phyloP scores from a whole-genome alignment of 108 stramenopile genomes.

The Stephanodiscus triporus region DNA sequence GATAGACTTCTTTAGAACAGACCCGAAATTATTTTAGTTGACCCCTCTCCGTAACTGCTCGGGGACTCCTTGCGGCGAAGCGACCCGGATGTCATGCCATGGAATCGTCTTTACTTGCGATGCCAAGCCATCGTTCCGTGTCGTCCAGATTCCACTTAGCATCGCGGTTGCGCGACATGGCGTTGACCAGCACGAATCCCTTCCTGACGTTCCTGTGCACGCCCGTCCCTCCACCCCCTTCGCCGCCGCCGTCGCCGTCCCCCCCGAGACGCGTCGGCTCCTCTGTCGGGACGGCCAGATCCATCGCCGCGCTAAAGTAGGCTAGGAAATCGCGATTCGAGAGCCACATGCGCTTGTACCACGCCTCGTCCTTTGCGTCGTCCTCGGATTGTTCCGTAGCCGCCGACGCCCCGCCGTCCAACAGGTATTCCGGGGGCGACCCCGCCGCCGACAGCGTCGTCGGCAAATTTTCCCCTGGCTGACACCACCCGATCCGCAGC shows the following conservation, averaged over 20 bases:
- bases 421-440: slow-evolving; percentile 43
- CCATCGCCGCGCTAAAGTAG: slow-evolving; percentile 44
- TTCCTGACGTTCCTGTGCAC: slow-evolving; percentile 36
- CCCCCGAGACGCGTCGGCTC: slow-evolving; percentile 32
- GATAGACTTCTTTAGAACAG: no score
- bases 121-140: slow-evolving; percentile 27
- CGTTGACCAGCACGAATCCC: slow-evolving; percentile 44
- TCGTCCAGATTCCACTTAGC: slow-evolving; percentile 43
- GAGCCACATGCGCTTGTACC: slow-evolving; percentile 58
- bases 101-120: slow-evolving; percentile 34
- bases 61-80: no score
- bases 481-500: slow-evolving; percentile 43
- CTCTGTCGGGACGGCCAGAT: slow-evolving; percentile 31
- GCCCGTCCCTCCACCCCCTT: background rate
- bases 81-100: background rate
- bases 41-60: no score
- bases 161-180: slow-evolving; percentile 31
- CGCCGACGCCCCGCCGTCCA: slow-evolving; percentile 21
- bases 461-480: slow-evolving; percentile 50
- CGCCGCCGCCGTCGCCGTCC: background rate
- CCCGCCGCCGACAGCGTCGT: slow-evolving; percentile 40
- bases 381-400: slow-evolving; percentile 26
- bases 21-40: no score
- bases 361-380: slow-evolving; percentile 47
- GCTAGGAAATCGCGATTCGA: slow-evolving; percentile 50